Conservation (phyloP, 768 basidiomycete species). For the Boletellus ananiceps region DNA sequence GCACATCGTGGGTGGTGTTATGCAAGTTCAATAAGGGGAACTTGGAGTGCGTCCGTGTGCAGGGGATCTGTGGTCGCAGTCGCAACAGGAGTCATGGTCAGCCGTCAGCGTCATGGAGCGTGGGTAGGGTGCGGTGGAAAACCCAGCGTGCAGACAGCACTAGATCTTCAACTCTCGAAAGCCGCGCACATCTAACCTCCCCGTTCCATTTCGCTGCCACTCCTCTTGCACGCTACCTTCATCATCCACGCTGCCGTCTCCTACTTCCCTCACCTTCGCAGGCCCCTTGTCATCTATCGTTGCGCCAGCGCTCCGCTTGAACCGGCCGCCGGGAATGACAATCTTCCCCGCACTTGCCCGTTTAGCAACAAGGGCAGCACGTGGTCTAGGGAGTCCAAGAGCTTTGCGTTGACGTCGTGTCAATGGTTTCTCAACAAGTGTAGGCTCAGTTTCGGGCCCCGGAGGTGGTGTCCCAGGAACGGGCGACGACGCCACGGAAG, state of each 20-base stretch:
- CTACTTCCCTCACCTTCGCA: slow-evolving; percentile 18
- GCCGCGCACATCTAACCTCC: slow-evolving; percentile 70
- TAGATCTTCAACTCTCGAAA: slow-evolving; percentile 75
- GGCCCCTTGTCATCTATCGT: slow-evolving; percentile 6
- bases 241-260: slow-evolving; percentile 29
- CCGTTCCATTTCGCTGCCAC: slow-evolving; percentile 67
- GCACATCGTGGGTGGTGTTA: slow-evolving; percentile 2
- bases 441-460: slow-evolving; percentile 16
- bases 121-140: not conserved
- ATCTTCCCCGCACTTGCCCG: slow-evolving; percentile 49
- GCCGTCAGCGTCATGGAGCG: slow-evolving; percentile 7
- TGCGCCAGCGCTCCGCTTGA: slow-evolving; percentile 28
- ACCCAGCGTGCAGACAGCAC: slow-evolving; percentile 4
- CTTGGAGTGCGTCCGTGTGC: not conserved
- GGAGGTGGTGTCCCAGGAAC: slow-evolving; percentile 34
- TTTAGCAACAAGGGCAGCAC: slow-evolving; percentile 31
- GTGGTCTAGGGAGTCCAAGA: slow-evolving; percentile 60
- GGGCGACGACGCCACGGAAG: slow-evolving; percentile 33
- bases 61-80: slow-evolving; percentile 3
- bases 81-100: slow-evolving; percentile 8
- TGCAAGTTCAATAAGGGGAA: slow-evolving; percentile 1
- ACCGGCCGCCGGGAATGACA: slow-evolving; percentile 58
- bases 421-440: slow-evolving; percentile 35
- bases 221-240: slow-evolving; percentile 36
- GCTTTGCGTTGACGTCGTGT: slow-evolving; percentile 67